Evolutionary conservation across 2,329 filamentous ascomycete species (phyloP).

Genomic region (Fusarium bactridioides): DNA sequence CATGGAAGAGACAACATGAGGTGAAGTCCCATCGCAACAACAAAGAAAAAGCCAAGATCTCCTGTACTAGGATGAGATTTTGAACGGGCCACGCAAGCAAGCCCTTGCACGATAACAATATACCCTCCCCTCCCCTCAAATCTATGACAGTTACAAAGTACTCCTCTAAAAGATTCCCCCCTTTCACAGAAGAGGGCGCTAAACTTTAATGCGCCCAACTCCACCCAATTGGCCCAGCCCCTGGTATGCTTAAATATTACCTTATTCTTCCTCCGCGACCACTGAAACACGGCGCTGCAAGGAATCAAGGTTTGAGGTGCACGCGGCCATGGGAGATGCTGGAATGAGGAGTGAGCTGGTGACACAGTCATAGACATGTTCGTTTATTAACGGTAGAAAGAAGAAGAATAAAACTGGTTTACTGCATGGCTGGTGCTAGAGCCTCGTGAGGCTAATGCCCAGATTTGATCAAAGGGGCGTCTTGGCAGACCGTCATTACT

Average conservation of each 20-base stretch:
- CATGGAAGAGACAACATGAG: neutral
- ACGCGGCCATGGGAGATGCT: neutral
- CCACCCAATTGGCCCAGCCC: slow-evolving; percentile 24
- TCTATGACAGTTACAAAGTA: neutral
- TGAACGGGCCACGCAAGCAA: slow-evolving; percentile 31
- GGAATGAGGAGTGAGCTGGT: neutral
- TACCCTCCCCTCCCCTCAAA: neutral
- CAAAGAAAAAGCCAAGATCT: slow-evolving; percentile 21
- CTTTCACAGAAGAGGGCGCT: slow-evolving; percentile 15
- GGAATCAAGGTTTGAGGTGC: neutral
- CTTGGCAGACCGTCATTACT: slow-evolving; percentile 27
- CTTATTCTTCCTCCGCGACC: slow-evolving; percentile 32
- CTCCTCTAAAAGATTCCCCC: neutral
- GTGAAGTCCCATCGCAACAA: slow-evolving; percentile 5
- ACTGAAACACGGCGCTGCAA: slow-evolving; percentile 23
- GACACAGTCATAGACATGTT: neutral
- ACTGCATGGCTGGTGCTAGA: neutral
- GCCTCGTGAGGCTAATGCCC: slow-evolving; percentile 15
- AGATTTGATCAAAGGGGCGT: slow-evolving; percentile 27
- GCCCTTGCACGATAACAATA: neutral
- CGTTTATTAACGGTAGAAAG: neutral
- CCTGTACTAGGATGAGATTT: neutral
- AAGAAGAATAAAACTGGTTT: neutral
- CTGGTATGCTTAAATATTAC: slow-evolving; percentile 44
- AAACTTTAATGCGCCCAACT: slow-evolving; percentile 38